Evolutionary conservation across 1,284 basidiomycete genomes (phyloP).

Genomic region (Leccinum ponderosum): DNA sequence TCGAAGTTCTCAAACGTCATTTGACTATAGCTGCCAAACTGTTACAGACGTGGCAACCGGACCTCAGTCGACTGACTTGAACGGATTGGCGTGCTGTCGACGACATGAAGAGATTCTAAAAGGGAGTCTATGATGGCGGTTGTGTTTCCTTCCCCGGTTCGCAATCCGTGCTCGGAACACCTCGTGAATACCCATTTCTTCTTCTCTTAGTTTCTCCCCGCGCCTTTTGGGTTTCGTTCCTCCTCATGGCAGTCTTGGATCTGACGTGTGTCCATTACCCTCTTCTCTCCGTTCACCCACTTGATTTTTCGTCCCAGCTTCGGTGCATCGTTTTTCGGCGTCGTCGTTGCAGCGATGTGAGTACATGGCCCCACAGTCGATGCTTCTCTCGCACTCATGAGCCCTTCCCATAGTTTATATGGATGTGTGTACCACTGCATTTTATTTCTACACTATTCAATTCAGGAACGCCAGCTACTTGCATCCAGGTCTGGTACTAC

Average conservation of each 20-base stretch:
- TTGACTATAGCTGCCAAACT: background rate
- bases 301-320: conserved; percentile 32
- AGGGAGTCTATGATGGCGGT: background rate
- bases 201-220: background rate
- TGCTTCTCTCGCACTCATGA: background rate
- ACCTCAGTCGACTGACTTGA: background rate
- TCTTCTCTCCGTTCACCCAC: background rate
- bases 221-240: background rate
- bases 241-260: conserved; percentile 20
- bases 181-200: conserved; percentile 2
- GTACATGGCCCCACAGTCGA: conserved; percentile 12
- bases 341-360: conserved; percentile 47
- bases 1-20: background rate
- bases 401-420: conserved; percentile 40
- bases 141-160: background rate
- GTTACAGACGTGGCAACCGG: background rate
- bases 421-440: conserved; percentile 43
- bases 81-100: background rate
- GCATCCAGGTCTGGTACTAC: conserved; percentile 58
- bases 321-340: conserved; percentile 51
- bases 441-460: background rate
- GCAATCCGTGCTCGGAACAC: background rate
- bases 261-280: conserved; percentile 15
- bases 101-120: background rate
- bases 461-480: conserved; percentile 43